Base-by-base conservation (phyloP, 768 basidiomycete species). In the Hydnomerulius pinastri region DNA sequence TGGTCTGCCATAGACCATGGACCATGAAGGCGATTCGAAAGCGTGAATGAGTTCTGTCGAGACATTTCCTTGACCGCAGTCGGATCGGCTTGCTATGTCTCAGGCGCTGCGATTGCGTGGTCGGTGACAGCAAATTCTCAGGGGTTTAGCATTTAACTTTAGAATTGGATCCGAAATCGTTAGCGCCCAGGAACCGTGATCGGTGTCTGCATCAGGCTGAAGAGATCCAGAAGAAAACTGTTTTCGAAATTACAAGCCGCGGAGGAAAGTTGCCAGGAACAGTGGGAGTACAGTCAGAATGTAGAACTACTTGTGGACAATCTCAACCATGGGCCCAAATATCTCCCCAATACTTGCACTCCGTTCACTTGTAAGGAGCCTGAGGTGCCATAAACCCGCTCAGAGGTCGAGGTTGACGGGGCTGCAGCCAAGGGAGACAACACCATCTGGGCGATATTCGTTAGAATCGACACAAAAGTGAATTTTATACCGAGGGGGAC, bases 1-100 rank as follows among this genome's bases (percentile, higher is more conserved):
- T n/a, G 48, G 35, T 58, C n/a, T n/a, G n/a, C n/a, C n/a, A n/a
- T n/a, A n/a, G n/a, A n/a, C n/a, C n/a, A n/a, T n/a, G n/a, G n/a
- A n/a, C 56, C 64, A 66, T 65, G 43, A 32, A n/a, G 29, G 35
- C 28, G n/a, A n/a, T n/a, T n/a, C 46, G 30, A 10, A 32, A 50
- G 15, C 13, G 21, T 42, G 45, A 3, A 11, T 29, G 20, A 23
- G 27, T 32, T 45, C 44, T 13, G 12, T 23, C 43, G 49, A 30
- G 49, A 56, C 59, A 52, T 55, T 15, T 29, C 36, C 36, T 17
- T 37, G 56, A 49, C 36, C 46, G 2, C 27, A 43, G 25, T 28
- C 29, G 41, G 41, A 44, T 46, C 30, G 27, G n/a, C 29, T 37
- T 28, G n/a, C n/a, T n/a, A n/a, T 37, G 27, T 29, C 35, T 27